Conservation (phyloP, 192 early-diverging fungal species). For the Backusella macrospora region DNA sequence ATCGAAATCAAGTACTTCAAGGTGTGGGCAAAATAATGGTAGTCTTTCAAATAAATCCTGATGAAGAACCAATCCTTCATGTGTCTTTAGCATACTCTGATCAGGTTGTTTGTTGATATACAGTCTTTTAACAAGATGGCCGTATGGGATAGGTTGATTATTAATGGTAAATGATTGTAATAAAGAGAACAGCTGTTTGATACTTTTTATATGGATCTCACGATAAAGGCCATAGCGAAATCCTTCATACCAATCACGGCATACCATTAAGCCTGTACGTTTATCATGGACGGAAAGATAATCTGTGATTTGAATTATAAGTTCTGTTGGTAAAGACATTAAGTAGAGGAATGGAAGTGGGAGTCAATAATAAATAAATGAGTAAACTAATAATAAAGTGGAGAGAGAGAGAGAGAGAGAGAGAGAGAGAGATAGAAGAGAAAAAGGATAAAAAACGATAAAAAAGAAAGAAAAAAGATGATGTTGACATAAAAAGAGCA, state of each 20-base stretch:
- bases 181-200: not conserved
- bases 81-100: not conserved
- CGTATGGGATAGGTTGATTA: not conserved
- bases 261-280: not conserved
- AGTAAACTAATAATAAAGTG: not conserved
- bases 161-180: not conserved
- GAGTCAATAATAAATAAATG: too few species aligned
- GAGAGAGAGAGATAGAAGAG: too few species aligned
- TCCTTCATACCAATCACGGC: slow-evolving; percentile 5
- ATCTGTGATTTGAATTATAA: not conserved
- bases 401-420: not conserved
- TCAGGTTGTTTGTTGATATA: not conserved
- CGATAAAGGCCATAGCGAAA: slow-evolving; percentile 2
- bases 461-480: slow-evolving; percentile 7
- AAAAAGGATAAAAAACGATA: slow-evolving; percentile 9
- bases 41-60: not conserved
- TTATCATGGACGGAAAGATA: slow-evolving; percentile 5
- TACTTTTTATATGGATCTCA: not conserved
- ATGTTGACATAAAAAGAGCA: not conserved
- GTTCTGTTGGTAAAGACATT: slow-evolving; percentile 3
- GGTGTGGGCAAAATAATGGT: not conserved
- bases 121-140: not conserved
- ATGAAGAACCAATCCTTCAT: not conserved
- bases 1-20: not conserved
- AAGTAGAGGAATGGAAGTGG: not conserved